Percentiles rank a stretch among this genome's conserved stretches.
phyloP scores from a whole-genome alignment of 441 rosid species.

The Isatis lusitanica region DNA sequence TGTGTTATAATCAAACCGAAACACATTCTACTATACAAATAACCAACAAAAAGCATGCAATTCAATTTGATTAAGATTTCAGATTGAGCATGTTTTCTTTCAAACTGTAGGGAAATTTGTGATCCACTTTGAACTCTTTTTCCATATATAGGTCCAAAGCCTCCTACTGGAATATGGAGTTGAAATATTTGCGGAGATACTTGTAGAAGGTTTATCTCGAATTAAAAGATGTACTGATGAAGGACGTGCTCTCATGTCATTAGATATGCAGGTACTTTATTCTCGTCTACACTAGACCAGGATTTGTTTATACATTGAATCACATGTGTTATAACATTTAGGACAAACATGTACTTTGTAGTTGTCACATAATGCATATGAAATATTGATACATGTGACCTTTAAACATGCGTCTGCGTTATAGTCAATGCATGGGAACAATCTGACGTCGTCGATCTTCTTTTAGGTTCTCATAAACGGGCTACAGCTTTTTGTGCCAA shows the following conservation, averaged over 20 bases:
- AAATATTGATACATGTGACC: not conserved
- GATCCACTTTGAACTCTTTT: not conserved
- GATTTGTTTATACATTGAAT: not conserved
- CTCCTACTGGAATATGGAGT: slow-evolving; percentile 79
- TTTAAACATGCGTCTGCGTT: not conserved
- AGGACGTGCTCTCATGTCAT: slow-evolving; percentile 95
- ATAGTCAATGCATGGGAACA: not conserved
- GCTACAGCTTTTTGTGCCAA: slow-evolving; percentile 74
- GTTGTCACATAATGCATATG: not conserved
- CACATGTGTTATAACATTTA: not conserved
- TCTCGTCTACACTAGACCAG: not conserved
- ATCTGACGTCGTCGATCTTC: not conserved
- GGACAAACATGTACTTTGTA: not conserved
- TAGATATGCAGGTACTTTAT: slow-evolving; percentile 85
- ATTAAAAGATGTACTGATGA: slow-evolving; percentile 93
- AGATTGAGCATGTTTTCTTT: not conserved
- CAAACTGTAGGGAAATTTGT: not conserved
- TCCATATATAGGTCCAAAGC: slow-evolving; percentile 66
- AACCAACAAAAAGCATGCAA: not conserved
- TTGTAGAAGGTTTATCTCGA: slow-evolving; percentile 90
- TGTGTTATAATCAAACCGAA: not conserved
- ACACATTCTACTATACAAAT: not conserved
- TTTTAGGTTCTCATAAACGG: slow-evolving; percentile 89
- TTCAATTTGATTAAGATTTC: slow-evolving; percentile 6
- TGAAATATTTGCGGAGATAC: slow-evolving; percentile 88